These are phyloP conservation scores for Pyrus communis DNA, from an alignment of 306 rosid genomes.

Conservation along the genomic window DNA sequence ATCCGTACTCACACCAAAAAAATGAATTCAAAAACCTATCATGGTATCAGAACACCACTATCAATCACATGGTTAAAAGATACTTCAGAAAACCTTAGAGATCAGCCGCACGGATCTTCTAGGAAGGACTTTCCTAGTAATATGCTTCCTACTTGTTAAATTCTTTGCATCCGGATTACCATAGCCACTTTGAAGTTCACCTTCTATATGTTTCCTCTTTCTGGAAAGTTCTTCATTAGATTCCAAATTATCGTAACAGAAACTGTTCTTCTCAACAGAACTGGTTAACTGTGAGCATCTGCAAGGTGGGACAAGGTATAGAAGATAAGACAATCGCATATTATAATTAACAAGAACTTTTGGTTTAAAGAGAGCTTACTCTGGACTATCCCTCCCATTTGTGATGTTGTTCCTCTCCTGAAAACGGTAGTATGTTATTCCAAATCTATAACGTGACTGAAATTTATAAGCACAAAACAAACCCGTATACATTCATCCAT, in stretches of 20 bases:
- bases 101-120: conserved; percentile 56
- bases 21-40: not conserved
- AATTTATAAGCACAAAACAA: conserved; percentile 7
- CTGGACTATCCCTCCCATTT: conserved; percentile 43
- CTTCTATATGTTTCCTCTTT: conserved; percentile 37
- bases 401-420: conserved; percentile 48
- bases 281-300: conserved; percentile 53
- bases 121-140: conserved; percentile 16
- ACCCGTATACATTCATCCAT: not conserved
- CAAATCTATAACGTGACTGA: conserved; percentile 1
- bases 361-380: conserved; percentile 33
- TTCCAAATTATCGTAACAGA: conserved; percentile 20
- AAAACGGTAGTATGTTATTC: conserved; percentile 9
- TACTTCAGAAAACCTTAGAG: conserved; percentile 32
- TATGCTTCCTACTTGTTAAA: conserved; percentile 46
- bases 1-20: not conserved
- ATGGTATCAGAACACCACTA: not conserved
- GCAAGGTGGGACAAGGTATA: conserved; percentile 24
- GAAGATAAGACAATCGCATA: conserved; percentile 11
- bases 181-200: conserved; percentile 22
- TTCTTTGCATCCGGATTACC: conserved; percentile 29
- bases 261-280: conserved; percentile 32
- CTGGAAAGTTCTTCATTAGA: conserved; percentile 24
- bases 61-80: not conserved
- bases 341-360: not conserved